Percentiles rank a stretch among this genome's conserved stretches.
Conservation (phyloP, 257 asterid species). For the Anisodus acutangulus region DNA sequence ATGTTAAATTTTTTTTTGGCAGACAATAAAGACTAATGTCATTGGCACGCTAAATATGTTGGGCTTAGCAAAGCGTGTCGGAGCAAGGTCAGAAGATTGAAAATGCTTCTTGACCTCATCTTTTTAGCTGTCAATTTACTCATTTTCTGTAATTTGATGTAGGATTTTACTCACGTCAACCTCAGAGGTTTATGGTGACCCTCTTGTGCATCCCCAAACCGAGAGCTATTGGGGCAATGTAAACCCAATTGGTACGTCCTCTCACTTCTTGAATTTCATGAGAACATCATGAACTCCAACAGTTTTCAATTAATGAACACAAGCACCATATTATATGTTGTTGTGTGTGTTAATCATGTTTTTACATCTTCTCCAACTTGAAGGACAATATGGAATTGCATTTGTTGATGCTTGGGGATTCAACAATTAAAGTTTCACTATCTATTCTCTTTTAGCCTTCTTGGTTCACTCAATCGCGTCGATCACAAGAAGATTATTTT, state of each 20-base stretch:
- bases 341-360: background rate
- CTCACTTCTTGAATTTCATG: background rate
- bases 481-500: background rate
- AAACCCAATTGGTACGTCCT: conserved; percentile 80
- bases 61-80: conserved; percentile 96
- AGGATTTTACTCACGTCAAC: conserved; percentile 95
- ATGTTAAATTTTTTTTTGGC: conserved; percentile 9
- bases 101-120: background rate
- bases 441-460: background rate
- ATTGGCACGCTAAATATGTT: conserved; percentile 95
- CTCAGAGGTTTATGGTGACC: conserved; percentile 96
- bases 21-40: conserved; percentile 97
- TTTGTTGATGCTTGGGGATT: too few relatives aligned
- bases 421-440: background rate
- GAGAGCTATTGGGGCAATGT: conserved; percentile 98
- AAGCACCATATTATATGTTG: background rate
- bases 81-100: conserved; percentile 68
- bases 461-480: background rate
- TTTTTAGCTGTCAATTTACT: conserved; percentile 5
- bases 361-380: background rate
- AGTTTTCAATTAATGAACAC: background rate
- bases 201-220: conserved; percentile 88
- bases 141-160: background rate
- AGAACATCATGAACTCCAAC: background rate
- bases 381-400: background rate